A percentile compares a stretch with the other conserved stretches of the same genome.
These are phyloP conservation scores for Candida koratica DNA, from an alignment of 805 yeast genomes.

Conservation along the genomic window DNA sequence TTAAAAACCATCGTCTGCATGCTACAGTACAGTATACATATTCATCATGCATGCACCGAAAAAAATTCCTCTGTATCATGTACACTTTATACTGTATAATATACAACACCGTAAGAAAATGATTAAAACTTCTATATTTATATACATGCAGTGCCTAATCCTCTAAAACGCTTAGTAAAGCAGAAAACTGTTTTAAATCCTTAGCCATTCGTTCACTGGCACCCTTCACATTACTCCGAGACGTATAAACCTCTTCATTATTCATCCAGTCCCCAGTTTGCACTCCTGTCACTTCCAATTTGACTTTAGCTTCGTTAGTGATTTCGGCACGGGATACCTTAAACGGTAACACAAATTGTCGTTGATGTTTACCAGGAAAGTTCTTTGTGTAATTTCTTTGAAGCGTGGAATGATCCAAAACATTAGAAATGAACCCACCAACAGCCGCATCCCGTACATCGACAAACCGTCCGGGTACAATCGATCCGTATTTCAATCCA, in stretches of 20 bases:
- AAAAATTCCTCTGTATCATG: too few relatives aligned
- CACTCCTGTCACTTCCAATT: slow-evolving; percentile 38
- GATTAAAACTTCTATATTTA: too few relatives aligned
- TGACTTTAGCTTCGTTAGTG: slow-evolving; percentile 34
- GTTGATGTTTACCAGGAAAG: slow-evolving; percentile 38
- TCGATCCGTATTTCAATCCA: slow-evolving; percentile 52
- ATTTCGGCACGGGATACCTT: slow-evolving; percentile 38
- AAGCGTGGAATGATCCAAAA: slow-evolving; percentile 34
- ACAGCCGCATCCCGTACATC: slow-evolving; percentile 50
- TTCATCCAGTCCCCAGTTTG: slow-evolving; percentile 41
- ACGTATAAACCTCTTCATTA: slow-evolving; percentile 22
- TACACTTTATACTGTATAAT: too few relatives aligned
- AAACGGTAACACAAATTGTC: slow-evolving; percentile 43
- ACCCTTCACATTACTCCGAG: slow-evolving; percentile 30
- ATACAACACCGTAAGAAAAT: too few relatives aligned
- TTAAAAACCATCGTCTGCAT: neutral
- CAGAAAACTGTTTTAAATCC: slow-evolving; percentile 17
- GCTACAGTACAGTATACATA: neutral
- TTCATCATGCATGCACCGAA: too few relatives aligned
- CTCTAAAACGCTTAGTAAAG: slow-evolving; percentile 9
- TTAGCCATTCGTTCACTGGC: slow-evolving; percentile 34
- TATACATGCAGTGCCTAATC: too few relatives aligned
- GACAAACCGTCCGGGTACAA: slow-evolving; percentile 68
- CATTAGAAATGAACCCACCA: slow-evolving; percentile 40
- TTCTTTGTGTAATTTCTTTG: slow-evolving; percentile 39